Base-by-base conservation (phyloP, 2,329 filamentous ascomycete genomes). In the Diplodia scrobiculata region DNA sequence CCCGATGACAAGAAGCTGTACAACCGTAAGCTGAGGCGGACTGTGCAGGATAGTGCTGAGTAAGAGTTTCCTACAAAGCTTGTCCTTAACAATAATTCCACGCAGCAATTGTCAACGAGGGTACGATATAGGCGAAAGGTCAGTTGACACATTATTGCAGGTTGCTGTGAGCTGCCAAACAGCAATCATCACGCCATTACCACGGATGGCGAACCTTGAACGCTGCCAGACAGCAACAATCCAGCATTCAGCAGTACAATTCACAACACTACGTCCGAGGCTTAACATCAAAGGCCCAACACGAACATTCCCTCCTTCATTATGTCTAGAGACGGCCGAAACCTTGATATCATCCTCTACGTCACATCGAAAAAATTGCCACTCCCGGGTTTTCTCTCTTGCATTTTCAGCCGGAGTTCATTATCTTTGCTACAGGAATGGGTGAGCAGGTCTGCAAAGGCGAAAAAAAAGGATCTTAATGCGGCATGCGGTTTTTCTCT, bases 1-100 rank as follows among this genome's bases (percentile, higher is more conserved):
- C 79, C 85, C 0, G 89, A 92, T 2, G 89, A 94, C 63, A 90
- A 91, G 74, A 97, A 93, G 78, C 79, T 87, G 70, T 98, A 98
- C 79, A 92, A 90, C 72, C 87, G 94, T 63, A 87, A 87, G 68
- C 82, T 98, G 68, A 86, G 94, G 63, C 85, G 91, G 72, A 91
- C 90, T 10, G 90, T 95, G 3, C 90, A 82, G 71, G 80, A 81
- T 55, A 82, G 80, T 69, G 75, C 78, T 68, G 82, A 83, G 77
- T 80, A 71, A 66, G 63, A 59, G 4, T 41, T 19, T 36, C 5
- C 10, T 5, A 45, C 41, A 17, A 19, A 45, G n/a, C 7, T 14
- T n/a, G 14, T 5, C 1, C 29, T 19, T 53, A 3, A 47, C 5
- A 1, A 32, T 17, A 21, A 41, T 2, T 2, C 47, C n/a, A 25